Evolutionary conservation across 768 basidiomycete genomes (phyloP), one percentile per base, ranked within the genome.

Genomic region (Nevesoporus exiguus): DNA sequence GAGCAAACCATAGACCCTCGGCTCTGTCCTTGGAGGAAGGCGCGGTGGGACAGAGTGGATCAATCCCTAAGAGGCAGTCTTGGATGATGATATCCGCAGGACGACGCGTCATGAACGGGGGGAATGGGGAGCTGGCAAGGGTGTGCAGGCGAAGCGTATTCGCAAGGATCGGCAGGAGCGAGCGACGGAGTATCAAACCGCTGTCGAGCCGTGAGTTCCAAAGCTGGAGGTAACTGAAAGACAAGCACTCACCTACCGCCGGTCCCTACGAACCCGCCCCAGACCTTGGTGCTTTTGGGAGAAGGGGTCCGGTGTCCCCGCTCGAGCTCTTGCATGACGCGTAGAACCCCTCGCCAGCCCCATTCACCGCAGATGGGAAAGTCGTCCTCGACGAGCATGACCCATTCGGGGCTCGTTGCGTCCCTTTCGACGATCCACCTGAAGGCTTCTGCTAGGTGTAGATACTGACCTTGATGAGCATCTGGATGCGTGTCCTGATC

Each of bases 381-480:
- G 55, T 78, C 75, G 56, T 78, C 76, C 49, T 76, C 76, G 27
- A 74, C 63, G 13, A 77, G 62, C 71, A 76, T 76, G 5, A 77
- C 56, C 74, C 75, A 77, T 51, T 77, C 74, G 14, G 73, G 66
- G 34, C 56, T 53, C n/a, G 15, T 29, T 1, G 54, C 31, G 5
- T 55, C 52, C 37, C 52, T 62, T 40, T 63, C 63, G 31, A 46
- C 31, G 53, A 62, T 56, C 77, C 74, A 77, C 25, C 69, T 54
- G 37, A 77, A 70, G 5, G 75, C 75, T 43, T 78, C 76, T 8
- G 74, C 66, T 30, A 73, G 66, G 58, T 76, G 76, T 30, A 76
- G 63, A 51, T 76, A 67, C 43, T 78, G 77, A 0, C 71, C 72
- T 17, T 61, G 44, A 17, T 43, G 25, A 7, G 60, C 61, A 15